phyloP scores from a whole-genome alignment of 139 green algal species.

The Diplosphaera chodatii region DNA sequence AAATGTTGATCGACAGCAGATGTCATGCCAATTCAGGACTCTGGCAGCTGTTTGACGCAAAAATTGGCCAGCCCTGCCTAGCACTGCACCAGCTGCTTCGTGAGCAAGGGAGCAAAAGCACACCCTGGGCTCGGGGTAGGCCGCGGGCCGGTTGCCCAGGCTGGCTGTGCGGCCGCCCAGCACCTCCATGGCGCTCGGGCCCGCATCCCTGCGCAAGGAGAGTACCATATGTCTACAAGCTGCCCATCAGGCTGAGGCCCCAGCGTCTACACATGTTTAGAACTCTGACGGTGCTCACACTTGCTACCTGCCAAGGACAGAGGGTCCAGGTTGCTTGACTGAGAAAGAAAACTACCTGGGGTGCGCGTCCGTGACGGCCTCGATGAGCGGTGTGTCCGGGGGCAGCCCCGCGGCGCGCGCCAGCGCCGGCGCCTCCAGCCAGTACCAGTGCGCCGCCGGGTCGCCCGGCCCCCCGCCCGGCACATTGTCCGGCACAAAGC shows the following conservation, averaged over 20 bases:
- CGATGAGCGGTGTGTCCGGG: slow-evolving; percentile 42
- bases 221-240: neutral
- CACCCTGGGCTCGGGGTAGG: neutral
- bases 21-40: too few species aligned
- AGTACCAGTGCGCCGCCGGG: slow-evolving; percentile 44
- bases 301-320: too few species aligned
- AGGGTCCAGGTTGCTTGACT: too few species aligned
- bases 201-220: neutral
- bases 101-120: too few species aligned
- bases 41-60: too few species aligned
- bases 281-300: too few species aligned
- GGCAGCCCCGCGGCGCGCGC: slow-evolving; percentile 35
- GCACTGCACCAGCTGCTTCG: too few species aligned
- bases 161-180: slow-evolving; percentile 14
- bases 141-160: neutral
- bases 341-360: neutral
- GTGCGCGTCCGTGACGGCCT: slow-evolving; percentile 24
- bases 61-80: too few species aligned
- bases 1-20: too few species aligned
- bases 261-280: too few species aligned
- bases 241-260: too few species aligned
- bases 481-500: slow-evolving; percentile 68
- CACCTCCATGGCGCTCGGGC: slow-evolving; percentile 24
- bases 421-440: slow-evolving; percentile 54
- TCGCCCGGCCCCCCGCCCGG: slow-evolving; percentile 27